Conservation (phyloP, 2,329 filamentous ascomycete genomes). For the Coniochaeta sp. region DNA sequence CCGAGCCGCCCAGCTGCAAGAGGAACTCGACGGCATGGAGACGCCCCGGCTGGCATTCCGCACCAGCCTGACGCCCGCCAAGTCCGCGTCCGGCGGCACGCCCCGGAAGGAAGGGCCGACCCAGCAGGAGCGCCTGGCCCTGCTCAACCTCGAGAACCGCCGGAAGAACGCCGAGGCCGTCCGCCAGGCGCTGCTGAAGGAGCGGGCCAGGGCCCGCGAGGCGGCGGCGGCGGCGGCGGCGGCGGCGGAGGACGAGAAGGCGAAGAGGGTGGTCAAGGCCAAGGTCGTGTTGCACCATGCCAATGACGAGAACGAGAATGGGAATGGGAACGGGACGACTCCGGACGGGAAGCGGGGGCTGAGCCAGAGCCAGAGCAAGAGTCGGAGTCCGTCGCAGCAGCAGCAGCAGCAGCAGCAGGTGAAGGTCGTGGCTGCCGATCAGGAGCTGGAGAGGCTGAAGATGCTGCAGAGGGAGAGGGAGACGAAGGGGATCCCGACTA, state of each 20-base stretch:
- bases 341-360: background rate
- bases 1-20: slow-evolving; percentile 44
- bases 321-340: background rate
- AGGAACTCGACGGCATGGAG: slow-evolving; percentile 55
- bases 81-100: slow-evolving; percentile 34
- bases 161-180: slow-evolving; percentile 80
- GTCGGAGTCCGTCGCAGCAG: background rate
- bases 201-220: slow-evolving; percentile 57
- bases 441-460: slow-evolving; percentile 36
- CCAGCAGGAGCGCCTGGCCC: slow-evolving; percentile 76
- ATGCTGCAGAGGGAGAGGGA: slow-evolving; percentile 35
- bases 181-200: slow-evolving; percentile 81
- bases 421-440: slow-evolving; percentile 1
- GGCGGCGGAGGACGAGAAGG: background rate
- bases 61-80: slow-evolving; percentile 49
- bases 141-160: slow-evolving; percentile 79
- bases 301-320: background rate
- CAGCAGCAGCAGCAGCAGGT: no score
- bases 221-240: slow-evolving; percentile 33
- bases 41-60: slow-evolving; percentile 67
- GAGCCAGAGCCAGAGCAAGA: no score
- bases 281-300: background rate
- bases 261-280: slow-evolving; percentile 36
- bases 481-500: slow-evolving; percentile 52
- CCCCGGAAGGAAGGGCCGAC: slow-evolving; percentile 39